Percentiles rank a stretch among this genome's conserved stretches.
Conservation (phyloP, 1,139 yeast genomes). For the Kurtzmaniella quercitrusa region DNA sequence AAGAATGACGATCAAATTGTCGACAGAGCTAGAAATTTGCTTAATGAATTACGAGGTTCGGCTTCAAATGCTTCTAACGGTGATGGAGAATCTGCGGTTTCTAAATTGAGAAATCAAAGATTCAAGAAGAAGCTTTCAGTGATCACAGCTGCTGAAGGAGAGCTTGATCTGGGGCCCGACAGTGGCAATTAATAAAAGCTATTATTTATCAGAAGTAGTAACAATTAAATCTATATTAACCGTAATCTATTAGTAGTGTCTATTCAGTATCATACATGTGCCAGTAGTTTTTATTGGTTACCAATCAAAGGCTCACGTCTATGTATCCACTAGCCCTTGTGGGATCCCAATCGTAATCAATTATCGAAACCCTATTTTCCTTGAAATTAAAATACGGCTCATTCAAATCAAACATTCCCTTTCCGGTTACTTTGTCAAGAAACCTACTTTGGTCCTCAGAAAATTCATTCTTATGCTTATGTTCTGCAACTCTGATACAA, state of each 20-base stretch:
- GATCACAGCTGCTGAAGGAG: constrained; percentile 8
- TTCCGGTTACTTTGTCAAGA: constrained; percentile 35
- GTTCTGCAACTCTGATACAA: constrained; percentile 4
- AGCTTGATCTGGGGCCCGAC: background rate
- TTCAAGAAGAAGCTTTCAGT: constrained; percentile 15
- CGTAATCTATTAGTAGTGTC: no score
- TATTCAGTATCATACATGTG: no score
- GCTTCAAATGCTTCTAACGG: constrained; percentile 12
- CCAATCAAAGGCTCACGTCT: constrained; percentile 1
- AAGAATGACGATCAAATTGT: constrained; percentile 41
- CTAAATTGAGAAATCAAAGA: constrained; percentile 36
- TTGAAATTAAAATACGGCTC: constrained; percentile 33
- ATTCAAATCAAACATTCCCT: constrained; percentile 33
- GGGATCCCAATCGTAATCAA: constrained; percentile 34
- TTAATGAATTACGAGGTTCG: constrained; percentile 52
- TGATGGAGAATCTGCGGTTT: constrained; percentile 26
- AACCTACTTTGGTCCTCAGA: constrained; percentile 30
- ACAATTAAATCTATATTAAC: constrained; percentile 10
- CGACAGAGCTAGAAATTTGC: constrained; percentile 54
- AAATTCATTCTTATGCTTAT: background rate
- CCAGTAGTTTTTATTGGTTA: no score
- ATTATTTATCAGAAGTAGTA: constrained; percentile 15
- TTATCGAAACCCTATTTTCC: constrained; percentile 22
- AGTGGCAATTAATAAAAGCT: background rate
- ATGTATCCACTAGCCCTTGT: constrained; percentile 9